Base-by-base conservation (phyloP, 768 basidiomycete genomes). In the Mycena amicta region DNA sequence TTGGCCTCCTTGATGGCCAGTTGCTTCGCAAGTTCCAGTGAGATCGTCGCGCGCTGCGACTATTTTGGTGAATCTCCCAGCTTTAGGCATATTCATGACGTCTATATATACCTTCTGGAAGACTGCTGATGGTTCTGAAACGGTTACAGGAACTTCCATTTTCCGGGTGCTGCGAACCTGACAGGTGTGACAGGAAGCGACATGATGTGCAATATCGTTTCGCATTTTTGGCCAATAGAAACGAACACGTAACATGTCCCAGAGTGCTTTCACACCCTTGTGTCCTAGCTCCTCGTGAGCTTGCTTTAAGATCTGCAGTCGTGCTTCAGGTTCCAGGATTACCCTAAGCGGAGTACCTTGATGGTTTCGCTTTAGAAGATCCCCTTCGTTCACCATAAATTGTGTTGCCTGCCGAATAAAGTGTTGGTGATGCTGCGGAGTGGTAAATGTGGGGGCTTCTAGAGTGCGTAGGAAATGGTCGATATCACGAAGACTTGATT, bases 111-210 rank as follows among this genome's bases (percentile, higher is more conserved):
- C 30, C 55, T 56, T 28, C 53, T 57, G 16, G 43, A 46, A 52
- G 61, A 67, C 3, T 61, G 39, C 5, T 53, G 26, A 2, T n/a
- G 60, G 57, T 3, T 25, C 27, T 1, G 65, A 50, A 0, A 66
- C 60, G 0, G 56, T 63, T 0, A 63, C 65, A 0, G 67, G 64
- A 23, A 56, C 66, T 6, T 64, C 50, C 3, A 67, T 25, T 16
- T 53, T 45, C 5, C 56, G 33, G 0, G 51, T 52, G 15, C 43
- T 53, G 5, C n/a, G n/a, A n/a, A n/a, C n/a, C n/a, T n/a, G n/a
- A n/a, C n/a, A n/a, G n/a, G n/a, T n/a, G n/a, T n/a, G 62, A 41
- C 72, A 74, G 0, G 73, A 70, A 23, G 55, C 31, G 0, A 73
- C 59, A 46, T 66, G 67, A 45, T 68, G 66, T 3, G 60, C 43